Evolutionary conservation across 2,329 filamentous ascomycete species (phyloP), one percentile per base, ranked within the genome.

Genomic region (Penicillium janthinellum): DNA sequence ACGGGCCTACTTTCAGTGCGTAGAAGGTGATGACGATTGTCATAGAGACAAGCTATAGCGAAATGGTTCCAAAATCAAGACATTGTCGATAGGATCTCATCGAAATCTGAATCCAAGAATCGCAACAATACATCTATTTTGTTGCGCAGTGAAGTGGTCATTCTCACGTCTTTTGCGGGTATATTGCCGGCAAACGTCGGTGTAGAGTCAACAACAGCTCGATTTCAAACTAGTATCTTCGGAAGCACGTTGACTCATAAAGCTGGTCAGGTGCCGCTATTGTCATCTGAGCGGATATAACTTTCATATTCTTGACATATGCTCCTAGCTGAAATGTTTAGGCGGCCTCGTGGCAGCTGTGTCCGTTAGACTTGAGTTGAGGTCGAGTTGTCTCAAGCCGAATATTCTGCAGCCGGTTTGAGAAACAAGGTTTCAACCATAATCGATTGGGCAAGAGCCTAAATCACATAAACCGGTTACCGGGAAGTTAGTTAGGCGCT

Each of bases 161-260:
- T 56, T 14, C 4, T 12, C 15, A 15, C 8, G 5, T 15, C 31
- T 38, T 28, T 48, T 12, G 20, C 47, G 8, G 37, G 25, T 22
- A 17, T 7, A 52, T 38, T 52, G 49, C 44, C 20, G 54, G 31
- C 12, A 17, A 61, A 45, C 22, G 53, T 54, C 52, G 58, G 58
- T 41, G 56, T 51, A 57, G 58, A 50, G 53, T 56, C 45, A 38
- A 56, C 37, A 35, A 42, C 57, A 14, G 56, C 48, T 57, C 42
- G n/a, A 37, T 61, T 59, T 61, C 55, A 55, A 63, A 61, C 31
- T 47, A 50, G 31, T 50, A n/a, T 51, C n/a, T 28, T 60, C 39
- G 51, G 44, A 34, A 25, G 17, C 11, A n/a, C 28, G 42, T 48
- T 61, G 58, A 61, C 47, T 63, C 61, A 59, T 61, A 57, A 14